Evolutionary conservation across 768 basidiomycete genomes (phyloP).

Genomic region (Gautieria morchelliformis): DNA sequence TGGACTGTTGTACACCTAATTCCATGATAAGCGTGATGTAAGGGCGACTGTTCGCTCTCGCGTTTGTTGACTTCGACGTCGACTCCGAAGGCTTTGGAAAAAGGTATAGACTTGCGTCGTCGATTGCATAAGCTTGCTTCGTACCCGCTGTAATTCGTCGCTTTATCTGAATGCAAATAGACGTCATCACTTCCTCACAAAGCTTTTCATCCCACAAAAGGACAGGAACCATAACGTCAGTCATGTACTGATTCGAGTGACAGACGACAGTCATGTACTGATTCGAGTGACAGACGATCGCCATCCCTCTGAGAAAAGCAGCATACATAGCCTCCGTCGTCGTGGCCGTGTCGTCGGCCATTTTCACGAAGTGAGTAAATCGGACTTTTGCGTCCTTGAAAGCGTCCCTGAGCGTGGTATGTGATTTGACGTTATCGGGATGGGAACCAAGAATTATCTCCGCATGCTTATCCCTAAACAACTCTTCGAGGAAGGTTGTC

Average conservation of each 20-base stretch:
- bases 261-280: conserved; percentile 20
- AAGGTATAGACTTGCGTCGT: conserved; percentile 5
- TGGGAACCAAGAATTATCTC: conserved; percentile 13
- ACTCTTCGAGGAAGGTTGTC: conserved; percentile 14
- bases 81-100: too few species aligned
- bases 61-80: background rate
- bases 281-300: conserved; percentile 15
- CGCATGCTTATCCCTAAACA: conserved; percentile 12
- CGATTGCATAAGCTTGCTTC: conserved; percentile 2
- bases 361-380: conserved; percentile 24
- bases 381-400: conserved; percentile 16
- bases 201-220: conserved; percentile 12
- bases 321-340: conserved; percentile 13
- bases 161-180: conserved; percentile 17
- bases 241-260: conserved; percentile 6
- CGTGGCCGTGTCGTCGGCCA: conserved; percentile 15
- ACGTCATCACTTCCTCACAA: conserved; percentile 10
- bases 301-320: conserved; percentile 20
- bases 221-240: conserved; percentile 21
- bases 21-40: conserved; percentile 16
- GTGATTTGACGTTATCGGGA: too few species aligned
- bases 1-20: too few species aligned
- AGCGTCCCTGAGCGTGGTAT: too few species aligned
- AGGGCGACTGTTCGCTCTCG: conserved; percentile 3
- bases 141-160: background rate